These are phyloP conservation scores for Scenedesmus sp. DNA, from an alignment of 163 green algal genomes.

Conservation along the genomic window DNA sequence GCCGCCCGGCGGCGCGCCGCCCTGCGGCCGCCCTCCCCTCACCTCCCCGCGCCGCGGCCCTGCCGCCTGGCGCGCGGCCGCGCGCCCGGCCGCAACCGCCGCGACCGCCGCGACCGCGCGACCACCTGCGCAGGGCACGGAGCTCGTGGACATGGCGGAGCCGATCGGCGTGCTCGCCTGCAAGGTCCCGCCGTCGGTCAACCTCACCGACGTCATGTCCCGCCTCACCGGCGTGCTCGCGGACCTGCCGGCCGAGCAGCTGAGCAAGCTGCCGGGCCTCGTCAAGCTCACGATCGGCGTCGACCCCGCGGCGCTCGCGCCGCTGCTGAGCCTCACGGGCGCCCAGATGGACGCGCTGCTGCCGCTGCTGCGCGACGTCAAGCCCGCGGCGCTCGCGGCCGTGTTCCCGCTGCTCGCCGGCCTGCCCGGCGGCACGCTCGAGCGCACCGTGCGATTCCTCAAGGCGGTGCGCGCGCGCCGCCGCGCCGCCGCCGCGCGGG, in stretches of 20 bases:
- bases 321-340: constrained; percentile 3
- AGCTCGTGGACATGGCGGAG: background rate
- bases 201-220: background rate
- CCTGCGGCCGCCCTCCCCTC: too few species aligned
- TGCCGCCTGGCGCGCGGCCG: too few species aligned
- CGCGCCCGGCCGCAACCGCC: too few species aligned
- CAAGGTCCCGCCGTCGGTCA: constrained; percentile 9
- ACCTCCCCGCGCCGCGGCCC: too few species aligned
- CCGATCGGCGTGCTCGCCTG: constrained; percentile 22
- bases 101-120: background rate
- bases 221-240: constrained; percentile 16
- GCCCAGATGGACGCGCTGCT: constrained; percentile 1
- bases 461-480: background rate
- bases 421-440: background rate
- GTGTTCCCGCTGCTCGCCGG: constrained; percentile 27
- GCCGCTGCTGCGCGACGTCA: constrained; percentile 28
- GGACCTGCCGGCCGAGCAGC: background rate
- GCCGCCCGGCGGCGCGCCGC: too few species aligned
- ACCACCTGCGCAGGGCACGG: constrained; percentile 9
- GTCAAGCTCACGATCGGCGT: background rate
- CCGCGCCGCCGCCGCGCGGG: too few species aligned
- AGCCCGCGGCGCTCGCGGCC: background rate
- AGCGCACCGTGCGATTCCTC: constrained; percentile 25
- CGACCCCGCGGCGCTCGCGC: constrained; percentile 7
- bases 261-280: constrained; percentile 19